A percentile compares a stretch with the other conserved stretches of the same genome.
phyloP scores from a whole-genome alignment of 768 basidiomycete genomes.

The Boletus rubescentipes region DNA sequence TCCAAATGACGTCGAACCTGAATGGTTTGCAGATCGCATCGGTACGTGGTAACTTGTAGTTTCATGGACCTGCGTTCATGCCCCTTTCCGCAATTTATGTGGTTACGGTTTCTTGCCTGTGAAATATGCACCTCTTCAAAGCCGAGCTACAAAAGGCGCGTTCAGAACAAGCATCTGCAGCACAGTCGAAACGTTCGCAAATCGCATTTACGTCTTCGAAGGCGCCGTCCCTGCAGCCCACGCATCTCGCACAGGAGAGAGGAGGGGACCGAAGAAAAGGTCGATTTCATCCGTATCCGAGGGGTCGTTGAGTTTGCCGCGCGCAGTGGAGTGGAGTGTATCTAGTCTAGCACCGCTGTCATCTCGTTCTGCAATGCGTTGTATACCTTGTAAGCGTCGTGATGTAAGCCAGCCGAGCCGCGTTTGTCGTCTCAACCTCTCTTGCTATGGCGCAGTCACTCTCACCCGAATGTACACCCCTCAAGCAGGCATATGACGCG shows the following conservation, averaged over 20 bases:
- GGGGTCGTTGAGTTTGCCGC: constrained; percentile 17
- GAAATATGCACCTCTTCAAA: constrained; percentile 32
- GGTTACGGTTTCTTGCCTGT: constrained; percentile 1
- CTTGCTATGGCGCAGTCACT: constrained; percentile 69
- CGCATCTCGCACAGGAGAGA: constrained; percentile 17
- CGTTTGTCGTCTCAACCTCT: neutral
- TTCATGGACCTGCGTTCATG: constrained; percentile 28
- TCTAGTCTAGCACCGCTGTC: constrained; percentile 14
- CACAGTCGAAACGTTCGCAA: constrained; percentile 56
- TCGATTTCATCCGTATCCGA: constrained; percentile 31
- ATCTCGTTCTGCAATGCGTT: neutral
- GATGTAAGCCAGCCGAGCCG: constrained; percentile 18
- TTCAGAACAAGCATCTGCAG: constrained; percentile 56
- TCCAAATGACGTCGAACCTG: constrained; percentile 56
- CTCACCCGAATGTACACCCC: constrained; percentile 79
- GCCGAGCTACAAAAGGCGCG: constrained; percentile 62
- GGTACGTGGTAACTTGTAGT: constrained; percentile 49
- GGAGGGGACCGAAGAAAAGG: constrained; percentile 18
- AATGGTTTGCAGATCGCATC: constrained; percentile 77
- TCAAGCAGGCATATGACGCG: constrained; percentile 87
- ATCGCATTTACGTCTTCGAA: constrained; percentile 58
- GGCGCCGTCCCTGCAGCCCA: constrained; percentile 7
- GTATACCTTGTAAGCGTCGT: constrained; percentile 4
- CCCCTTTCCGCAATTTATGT: constrained; percentile 10
- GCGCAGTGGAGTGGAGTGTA: constrained; percentile 1